phyloP scores from a whole-genome alignment of 148 eudicot species.

The Rhododendron vialii region DNA sequence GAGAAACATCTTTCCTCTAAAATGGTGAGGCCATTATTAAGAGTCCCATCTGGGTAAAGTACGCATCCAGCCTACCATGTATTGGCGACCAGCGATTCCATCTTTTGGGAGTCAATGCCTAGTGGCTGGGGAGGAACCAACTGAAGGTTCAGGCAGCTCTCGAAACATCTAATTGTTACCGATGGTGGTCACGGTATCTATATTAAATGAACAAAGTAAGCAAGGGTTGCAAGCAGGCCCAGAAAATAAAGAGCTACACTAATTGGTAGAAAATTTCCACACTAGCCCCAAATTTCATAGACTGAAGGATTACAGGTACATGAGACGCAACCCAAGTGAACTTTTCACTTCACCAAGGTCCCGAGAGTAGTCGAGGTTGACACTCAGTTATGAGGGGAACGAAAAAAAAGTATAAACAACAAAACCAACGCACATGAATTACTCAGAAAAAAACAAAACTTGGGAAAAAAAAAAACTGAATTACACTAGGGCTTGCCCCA shows the following conservation, averaged over 20 bases:
- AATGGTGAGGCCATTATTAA: neutral
- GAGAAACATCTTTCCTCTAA: neutral
- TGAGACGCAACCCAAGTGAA: too few species aligned
- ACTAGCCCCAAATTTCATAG: neutral
- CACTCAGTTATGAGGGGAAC: neutral
- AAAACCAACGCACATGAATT: neutral
- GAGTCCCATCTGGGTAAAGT: too few species aligned
- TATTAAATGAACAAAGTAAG: too few species aligned
- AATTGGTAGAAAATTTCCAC: neutral
- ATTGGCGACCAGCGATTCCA: neutral
- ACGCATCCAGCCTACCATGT: neutral
- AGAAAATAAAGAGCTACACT: neutral
- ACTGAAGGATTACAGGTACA: neutral
- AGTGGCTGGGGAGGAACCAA: neutral
- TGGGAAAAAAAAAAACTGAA: neutral
- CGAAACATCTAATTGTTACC: too few species aligned
- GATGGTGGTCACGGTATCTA: neutral
- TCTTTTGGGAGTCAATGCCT: too few species aligned
- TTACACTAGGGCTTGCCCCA: conserved; percentile 22
- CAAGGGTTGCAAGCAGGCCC: neutral
- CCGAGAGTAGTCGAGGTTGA: too few species aligned
- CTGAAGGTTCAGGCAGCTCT: neutral
- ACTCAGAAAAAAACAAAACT: neutral
- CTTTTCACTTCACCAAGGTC: too few species aligned
- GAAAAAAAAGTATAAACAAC: neutral